These are phyloP conservation scores for Tubosaeta sp. DNA, from an alignment of 768 basidiomycete species.

Conservation along the genomic window DNA sequence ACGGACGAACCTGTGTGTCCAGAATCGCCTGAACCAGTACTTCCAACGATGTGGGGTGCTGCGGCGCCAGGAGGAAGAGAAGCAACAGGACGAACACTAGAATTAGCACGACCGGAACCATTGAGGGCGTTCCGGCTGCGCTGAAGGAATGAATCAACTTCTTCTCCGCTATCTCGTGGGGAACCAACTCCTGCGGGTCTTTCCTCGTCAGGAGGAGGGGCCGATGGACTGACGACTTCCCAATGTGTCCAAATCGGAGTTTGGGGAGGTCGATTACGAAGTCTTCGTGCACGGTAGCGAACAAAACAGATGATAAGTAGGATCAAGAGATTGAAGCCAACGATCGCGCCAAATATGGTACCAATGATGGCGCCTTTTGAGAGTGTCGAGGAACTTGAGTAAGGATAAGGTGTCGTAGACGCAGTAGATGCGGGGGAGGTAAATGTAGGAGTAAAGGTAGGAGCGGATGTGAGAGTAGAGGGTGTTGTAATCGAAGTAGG, in stretches of 20 bases:
- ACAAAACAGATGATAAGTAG: constrained; percentile 37
- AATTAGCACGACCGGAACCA: constrained; percentile 11
- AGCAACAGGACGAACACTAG: constrained; percentile 19
- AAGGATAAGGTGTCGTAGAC: constrained; percentile 21
- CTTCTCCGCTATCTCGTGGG: constrained; percentile 66
- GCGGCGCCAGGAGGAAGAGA: constrained; percentile 32
- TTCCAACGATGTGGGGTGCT: constrained; percentile 36
- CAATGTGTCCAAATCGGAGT: constrained; percentile 41
- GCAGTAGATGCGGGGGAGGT: constrained; percentile 22
- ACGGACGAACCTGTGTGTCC: constrained; percentile 39
- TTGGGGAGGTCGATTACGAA: constrained; percentile 15
- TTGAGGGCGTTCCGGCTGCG: constrained; percentile 25
- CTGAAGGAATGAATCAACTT: constrained; percentile 60
- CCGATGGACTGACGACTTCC: constrained; percentile 36
- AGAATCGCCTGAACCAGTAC: constrained; percentile 35
- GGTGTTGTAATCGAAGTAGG: constrained; percentile 22
- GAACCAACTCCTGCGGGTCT: constrained; percentile 58
- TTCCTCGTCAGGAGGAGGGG: constrained; percentile 24
- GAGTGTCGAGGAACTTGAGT: constrained; percentile 28
- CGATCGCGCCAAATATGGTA: constrained; percentile 45
- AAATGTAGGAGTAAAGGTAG: constrained; percentile 26
- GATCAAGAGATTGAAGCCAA: constrained; percentile 56
- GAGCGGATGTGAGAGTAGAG: constrained; percentile 29
- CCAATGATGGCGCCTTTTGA: constrained; percentile 30
- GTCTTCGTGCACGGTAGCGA: constrained; percentile 25